These are phyloP conservation scores for Salix exigua DNA, from an alignment of 345 rosid genomes.

Conservation along the genomic window DNA sequence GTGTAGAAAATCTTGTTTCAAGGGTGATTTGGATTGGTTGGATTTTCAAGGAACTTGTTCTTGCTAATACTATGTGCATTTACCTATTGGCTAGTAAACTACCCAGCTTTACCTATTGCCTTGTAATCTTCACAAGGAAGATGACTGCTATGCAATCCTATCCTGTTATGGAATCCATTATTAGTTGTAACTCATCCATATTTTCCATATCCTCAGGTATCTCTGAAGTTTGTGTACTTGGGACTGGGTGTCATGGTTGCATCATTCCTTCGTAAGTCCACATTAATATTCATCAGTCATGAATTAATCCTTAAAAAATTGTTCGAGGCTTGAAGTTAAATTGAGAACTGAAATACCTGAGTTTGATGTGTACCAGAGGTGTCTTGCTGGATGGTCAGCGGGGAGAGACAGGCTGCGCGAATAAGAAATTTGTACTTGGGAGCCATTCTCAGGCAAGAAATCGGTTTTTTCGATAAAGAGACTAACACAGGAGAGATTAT, in stretches of 20 bases:
- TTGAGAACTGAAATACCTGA: not conserved
- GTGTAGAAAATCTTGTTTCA: too few species aligned
- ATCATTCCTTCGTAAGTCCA: conserved; percentile 25
- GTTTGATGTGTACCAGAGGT: conserved; percentile 12
- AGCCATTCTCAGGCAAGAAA: conserved; percentile 18
- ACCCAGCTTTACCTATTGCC: not conserved
- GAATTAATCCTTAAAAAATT: not conserved
- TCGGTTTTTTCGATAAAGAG: conserved; percentile 21
- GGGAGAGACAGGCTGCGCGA: conserved; percentile 9
- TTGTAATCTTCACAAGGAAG: not conserved
- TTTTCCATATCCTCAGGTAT: conserved; percentile 5
- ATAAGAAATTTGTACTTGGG: conserved; percentile 19
- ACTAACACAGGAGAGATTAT: conserved; percentile 15
- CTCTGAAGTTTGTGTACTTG: conserved; percentile 11
- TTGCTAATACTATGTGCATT: too few species aligned
- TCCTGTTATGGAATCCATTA: too few species aligned
- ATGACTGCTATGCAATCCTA: too few species aligned
- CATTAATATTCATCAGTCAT: not conserved
- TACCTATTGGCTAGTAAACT: not conserved
- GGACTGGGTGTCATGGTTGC: conserved; percentile 8
- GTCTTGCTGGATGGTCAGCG: conserved; percentile 24
- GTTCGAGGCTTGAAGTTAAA: too few species aligned
- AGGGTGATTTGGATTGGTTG: too few species aligned
- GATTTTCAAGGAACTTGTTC: too few species aligned
- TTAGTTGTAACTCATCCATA: too few species aligned